phyloP scores from a whole-genome alignment of 768 basidiomycete species.

The Erythrobasidium yunnanense region DNA sequence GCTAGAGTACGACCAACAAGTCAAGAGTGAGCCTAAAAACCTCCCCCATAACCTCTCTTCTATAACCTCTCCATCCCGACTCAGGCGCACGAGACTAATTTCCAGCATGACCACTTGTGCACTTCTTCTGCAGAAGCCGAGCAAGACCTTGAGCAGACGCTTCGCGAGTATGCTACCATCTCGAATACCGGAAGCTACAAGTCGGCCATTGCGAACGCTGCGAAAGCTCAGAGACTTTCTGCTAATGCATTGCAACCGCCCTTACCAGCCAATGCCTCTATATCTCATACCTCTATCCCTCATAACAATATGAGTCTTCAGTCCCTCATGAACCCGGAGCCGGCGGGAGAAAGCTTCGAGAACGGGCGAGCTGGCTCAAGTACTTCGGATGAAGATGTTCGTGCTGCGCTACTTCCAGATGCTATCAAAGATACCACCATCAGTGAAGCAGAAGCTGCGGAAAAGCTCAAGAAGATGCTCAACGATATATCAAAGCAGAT shows the following conservation, averaged over 20 bases:
- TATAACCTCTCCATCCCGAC: neutral
- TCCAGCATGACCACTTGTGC: neutral
- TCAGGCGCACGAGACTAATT: neutral
- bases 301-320: neutral
- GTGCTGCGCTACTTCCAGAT: neutral
- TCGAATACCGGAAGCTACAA: neutral
- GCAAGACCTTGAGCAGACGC: neutral
- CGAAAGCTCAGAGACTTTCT: neutral
- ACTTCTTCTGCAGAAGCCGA: neutral
- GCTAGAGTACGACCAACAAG: constrained; percentile 61
- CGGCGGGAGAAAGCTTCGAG: neutral
- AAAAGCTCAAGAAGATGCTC: neutral
- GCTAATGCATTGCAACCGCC: neutral
- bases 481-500: neutral
- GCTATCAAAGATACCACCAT: neutral
- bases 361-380: neutral
- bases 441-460: neutral
- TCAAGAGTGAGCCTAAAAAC: constrained; percentile 46
- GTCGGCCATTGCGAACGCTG: neutral
- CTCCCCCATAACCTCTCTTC: neutral
- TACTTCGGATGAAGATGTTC: neutral
- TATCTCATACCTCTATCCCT: no score
- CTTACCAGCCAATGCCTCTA: neutral
- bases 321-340: neutral
- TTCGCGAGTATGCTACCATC: neutral